A percentile compares a stretch with the other conserved stretches of the same genome.
Conservation (phyloP, 140 eudicot genomes). For the Bidens hawaiensis region DNA sequence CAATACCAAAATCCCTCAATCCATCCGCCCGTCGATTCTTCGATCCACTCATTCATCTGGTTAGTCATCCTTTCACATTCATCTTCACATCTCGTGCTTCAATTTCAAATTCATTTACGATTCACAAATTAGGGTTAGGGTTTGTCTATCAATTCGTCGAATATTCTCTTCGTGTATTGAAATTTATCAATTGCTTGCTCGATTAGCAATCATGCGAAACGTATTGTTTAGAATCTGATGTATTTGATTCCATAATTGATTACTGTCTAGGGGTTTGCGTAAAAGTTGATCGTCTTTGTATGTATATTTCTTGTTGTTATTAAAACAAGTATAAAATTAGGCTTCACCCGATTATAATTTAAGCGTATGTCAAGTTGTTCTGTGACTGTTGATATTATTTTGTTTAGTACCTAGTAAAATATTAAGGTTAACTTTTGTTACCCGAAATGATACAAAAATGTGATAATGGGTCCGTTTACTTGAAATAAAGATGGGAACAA, state of each 20-base stretch:
- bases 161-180: no score
- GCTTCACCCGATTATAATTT: no score
- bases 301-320: no score
- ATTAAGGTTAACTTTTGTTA: not conserved
- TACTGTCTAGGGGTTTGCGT: slow-evolving; percentile 22
- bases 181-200: not conserved
- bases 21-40: slow-evolving; percentile 10
- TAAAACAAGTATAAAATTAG: no score
- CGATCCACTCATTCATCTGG: slow-evolving; percentile 16
- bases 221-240: not conserved
- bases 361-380: no score
- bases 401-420: not conserved
- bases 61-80: slow-evolving; percentile 26
- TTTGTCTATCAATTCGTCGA: slow-evolving; percentile 11
- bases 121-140: slow-evolving; percentile 22
- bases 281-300: not conserved
- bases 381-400: not conserved
- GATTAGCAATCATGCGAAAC: not conserved
- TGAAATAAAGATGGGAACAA: not conserved
- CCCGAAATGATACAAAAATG: no score
- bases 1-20: slow-evolving; percentile 13
- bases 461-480: not conserved
- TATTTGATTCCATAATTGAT: not conserved
- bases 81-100: not conserved
- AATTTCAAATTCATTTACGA: slow-evolving; percentile 7